These are phyloP conservation scores for Citrus sp. DNA, from an alignment of 345 rosid genomes.

Conservation along the genomic window DNA sequence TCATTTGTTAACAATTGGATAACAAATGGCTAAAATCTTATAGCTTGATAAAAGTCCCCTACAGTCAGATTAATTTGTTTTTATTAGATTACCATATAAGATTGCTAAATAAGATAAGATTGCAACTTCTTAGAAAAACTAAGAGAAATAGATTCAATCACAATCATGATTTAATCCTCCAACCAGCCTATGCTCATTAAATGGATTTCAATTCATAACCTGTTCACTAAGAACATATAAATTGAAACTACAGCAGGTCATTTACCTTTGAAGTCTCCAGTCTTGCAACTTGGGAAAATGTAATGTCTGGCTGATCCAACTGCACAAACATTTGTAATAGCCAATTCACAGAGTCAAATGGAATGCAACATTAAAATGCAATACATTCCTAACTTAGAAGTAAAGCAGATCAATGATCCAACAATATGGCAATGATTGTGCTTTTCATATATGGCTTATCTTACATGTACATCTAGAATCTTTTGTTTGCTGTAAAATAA, in stretches of 20 bases:
- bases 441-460: conserved; percentile 1
- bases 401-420: neutral
- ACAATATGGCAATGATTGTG: neutral
- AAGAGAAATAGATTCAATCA: neutral
- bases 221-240: neutral
- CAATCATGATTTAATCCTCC: neutral
- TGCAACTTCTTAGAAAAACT: neutral
- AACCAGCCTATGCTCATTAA: neutral
- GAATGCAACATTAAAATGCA: conserved; percentile 1
- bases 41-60: neutral
- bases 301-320: conserved; percentile 63
- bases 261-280: conserved; percentile 53
- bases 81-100: neutral
- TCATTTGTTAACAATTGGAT: neutral
- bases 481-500: neutral
- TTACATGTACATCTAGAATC: neutral
- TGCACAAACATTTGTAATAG: conserved; percentile 35
- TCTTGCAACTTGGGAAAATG: conserved; percentile 50
- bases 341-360: conserved; percentile 9
- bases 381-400: neutral
- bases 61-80: neutral
- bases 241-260: neutral
- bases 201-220: neutral
- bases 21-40: neutral
- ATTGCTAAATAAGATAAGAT: neutral